Evolutionary conservation across 2,329 filamentous ascomycete species (phyloP).

Genomic region (Dothidotthia symphoricarpi): DNA sequence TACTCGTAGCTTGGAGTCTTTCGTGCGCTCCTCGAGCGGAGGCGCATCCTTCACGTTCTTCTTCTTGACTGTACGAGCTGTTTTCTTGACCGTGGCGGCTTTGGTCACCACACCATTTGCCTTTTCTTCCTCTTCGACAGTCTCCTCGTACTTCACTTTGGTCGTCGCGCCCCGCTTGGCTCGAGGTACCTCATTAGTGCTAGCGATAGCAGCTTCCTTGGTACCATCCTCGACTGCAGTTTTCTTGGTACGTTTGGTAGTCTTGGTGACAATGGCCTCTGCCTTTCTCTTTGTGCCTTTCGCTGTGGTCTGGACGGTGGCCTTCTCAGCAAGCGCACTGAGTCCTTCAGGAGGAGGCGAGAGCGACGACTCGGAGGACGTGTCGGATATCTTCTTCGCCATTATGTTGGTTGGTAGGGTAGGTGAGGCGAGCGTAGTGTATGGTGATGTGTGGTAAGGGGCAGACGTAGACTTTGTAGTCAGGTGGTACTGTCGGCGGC

Average conservation of each 20-base stretch:
- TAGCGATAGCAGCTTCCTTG: not conserved
- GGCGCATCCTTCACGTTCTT: slow-evolving; percentile 37
- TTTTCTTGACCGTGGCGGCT: slow-evolving; percentile 4
- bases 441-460: slow-evolving; percentile 1
- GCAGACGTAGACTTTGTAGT: not conserved
- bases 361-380: slow-evolving; percentile 23
- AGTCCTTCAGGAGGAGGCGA: slow-evolving; percentile 21
- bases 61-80: slow-evolving; percentile 10
- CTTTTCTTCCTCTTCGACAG: slow-evolving; percentile 12
- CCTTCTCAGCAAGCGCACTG: slow-evolving; percentile 3
- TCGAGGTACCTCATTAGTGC: slow-evolving; percentile 12
- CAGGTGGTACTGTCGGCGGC: no score
- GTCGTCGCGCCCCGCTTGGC: slow-evolving; percentile 16
- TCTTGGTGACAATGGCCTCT: slow-evolving; percentile 15
- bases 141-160: slow-evolving; percentile 20
- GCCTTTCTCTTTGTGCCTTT: slow-evolving; percentile 33
- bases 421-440: not conserved
- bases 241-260: slow-evolving; percentile 18
- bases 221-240: slow-evolving; percentile 4
- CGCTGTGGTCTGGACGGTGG: slow-evolving; percentile 4
- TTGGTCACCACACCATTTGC: slow-evolving; percentile 4
- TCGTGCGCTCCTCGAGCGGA: slow-evolving; percentile 68
- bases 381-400: slow-evolving; percentile 15
- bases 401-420: slow-evolving; percentile 9
- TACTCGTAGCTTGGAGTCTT: slow-evolving; percentile 74